These are phyloP conservation scores for Amanita fuliginea DNA, from an alignment of 768 basidiomycete genomes.

Conservation along the genomic window DNA sequence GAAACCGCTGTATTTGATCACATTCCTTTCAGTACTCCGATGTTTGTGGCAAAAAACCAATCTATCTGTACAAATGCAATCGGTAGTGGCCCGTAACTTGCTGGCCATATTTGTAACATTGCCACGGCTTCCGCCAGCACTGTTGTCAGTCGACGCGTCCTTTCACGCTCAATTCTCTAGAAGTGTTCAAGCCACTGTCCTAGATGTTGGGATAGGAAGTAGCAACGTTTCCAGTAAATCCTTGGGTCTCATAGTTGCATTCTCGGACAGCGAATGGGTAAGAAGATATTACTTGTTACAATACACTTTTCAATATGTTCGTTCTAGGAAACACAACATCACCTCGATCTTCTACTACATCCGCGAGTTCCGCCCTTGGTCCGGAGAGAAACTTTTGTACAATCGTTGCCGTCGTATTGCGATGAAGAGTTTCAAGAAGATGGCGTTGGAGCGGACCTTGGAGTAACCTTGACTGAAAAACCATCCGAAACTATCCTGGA, in stretches of 20 bases:
- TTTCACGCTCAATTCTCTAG: conserved; percentile 34
- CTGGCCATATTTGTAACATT: conserved; percentile 47
- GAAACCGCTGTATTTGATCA: not conserved
- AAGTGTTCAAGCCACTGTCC: conserved; percentile 35
- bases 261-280: conserved; percentile 9
- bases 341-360: conserved; percentile 58
- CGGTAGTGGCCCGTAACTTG: conserved; percentile 46
- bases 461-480: conserved; percentile 16
- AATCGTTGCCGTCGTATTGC: conserved; percentile 48
- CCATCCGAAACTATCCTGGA: not conserved
- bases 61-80: conserved; percentile 42
- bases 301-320: not conserved
- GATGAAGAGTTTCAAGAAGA: conserved; percentile 57
- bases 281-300: not conserved
- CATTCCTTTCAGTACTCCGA: conserved; percentile 31
- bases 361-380: conserved; percentile 72
- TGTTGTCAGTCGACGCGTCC: conserved; percentile 38
- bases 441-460: conserved; percentile 30
- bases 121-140: conserved; percentile 42
- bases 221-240: conserved; percentile 50
- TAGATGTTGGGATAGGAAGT: conserved; percentile 42
- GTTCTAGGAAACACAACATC: conserved; percentile 18
- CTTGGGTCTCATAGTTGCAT: conserved; percentile 40
- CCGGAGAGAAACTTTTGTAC: conserved; percentile 53
- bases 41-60: conserved; percentile 37